These are phyloP conservation scores for Solanum stenotomum DNA, from an alignment of 257 asterid genomes.

Conservation along the genomic window DNA sequence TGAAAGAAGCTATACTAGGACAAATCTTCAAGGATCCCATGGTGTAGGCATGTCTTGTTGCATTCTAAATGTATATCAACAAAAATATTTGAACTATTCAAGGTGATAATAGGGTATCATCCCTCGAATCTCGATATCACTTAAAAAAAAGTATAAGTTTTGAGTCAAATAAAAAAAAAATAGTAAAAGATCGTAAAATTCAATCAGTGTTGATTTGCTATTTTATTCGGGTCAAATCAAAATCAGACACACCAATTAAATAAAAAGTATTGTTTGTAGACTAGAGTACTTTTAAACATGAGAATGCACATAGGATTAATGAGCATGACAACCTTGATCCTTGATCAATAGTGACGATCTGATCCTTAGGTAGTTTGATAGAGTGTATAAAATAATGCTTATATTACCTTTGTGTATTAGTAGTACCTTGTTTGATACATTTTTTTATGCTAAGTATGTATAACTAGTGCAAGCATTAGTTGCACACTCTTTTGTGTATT, in stretches of 20 bases:
- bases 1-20: neutral
- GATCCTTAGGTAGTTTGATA: too few relatives aligned
- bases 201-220: too few relatives aligned
- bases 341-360: too few relatives aligned
- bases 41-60: neutral
- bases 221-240: neutral
- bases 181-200: too few relatives aligned
- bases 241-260: neutral
- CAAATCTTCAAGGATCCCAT: neutral
- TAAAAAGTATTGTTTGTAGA: neutral
- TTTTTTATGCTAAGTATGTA: too few relatives aligned
- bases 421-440: too few relatives aligned
- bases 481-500: too few relatives aligned
- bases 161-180: fast-evolving
- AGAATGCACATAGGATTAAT: neutral
- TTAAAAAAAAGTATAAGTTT: neutral
- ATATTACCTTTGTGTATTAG: too few relatives aligned
- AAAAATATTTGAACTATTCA: neutral
- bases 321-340: too few relatives aligned
- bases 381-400: too few relatives aligned
- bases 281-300: neutral
- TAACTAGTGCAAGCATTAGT: too few relatives aligned
- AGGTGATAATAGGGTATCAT: neutral
- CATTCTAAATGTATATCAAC: neutral
- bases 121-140: neutral